Base-by-base conservation (phyloP, 2,329 filamentous ascomycete species). In the Cordyceps farinosa region DNA sequence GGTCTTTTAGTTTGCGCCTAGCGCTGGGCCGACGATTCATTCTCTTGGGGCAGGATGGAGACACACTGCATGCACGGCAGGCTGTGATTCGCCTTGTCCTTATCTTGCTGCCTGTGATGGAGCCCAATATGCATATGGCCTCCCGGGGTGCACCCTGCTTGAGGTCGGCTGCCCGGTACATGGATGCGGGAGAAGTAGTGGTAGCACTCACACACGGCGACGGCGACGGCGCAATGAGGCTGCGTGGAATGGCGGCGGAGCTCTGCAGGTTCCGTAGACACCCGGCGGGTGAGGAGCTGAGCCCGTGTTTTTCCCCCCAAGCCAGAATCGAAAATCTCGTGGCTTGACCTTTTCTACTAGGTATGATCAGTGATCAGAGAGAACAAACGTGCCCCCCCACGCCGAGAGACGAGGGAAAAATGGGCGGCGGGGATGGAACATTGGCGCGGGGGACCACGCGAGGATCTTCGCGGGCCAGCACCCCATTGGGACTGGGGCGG, bases 21-120 rank as follows among this genome's bases (percentile, higher is more conserved):
- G 56, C 56, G 47, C 22, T 59, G 45, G 45, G 7, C 8, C 48
- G 55, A 32, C 45, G 48, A 61, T 54, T 53, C 40, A 61, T 54
- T 61, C 5, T 34, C 30, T n/a, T 38, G 13, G 29, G 44, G 7
- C 22, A 30, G 30, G 15, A 27, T 53, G n/a, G 58, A 22, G 47
- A 29, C 32, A 17, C 36, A 38, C 30, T 17, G n/a, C 5, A 15
- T 17, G 13, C 9, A 32, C 3, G 1, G 5, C 27, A 9, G 17
- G 17, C 27, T 44, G 48, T 61, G 50, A 61, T 61, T 61, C 40
- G 58, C 17, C 27, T 17, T n/a, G 42, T 36, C 22, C 32, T 54
- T 54, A 61, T 61, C 58, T 38, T 47, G 50, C 40, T 47, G 50
- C 58, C 38, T 38, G 34, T 10, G 27, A 51, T 38, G 47, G 38